Conservation (phyloP, 2,329 filamentous ascomycete genomes). For the Boeremia lycopersici region DNA sequence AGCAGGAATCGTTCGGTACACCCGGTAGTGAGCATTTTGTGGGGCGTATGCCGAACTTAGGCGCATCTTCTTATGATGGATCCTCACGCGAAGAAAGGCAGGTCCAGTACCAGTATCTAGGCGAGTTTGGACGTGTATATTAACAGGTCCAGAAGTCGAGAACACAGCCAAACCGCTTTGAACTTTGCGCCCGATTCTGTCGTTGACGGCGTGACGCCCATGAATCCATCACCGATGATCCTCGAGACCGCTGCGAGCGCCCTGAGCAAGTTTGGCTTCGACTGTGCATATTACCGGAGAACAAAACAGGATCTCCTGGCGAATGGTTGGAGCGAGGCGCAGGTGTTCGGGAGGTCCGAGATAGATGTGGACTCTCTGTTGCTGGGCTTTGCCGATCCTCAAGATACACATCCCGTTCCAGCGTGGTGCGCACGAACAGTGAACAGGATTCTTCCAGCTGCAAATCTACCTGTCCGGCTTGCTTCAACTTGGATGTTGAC, state of each 20-base stretch:
- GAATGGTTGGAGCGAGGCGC: slow-evolving; percentile 39
- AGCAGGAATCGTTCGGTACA: slow-evolving; percentile 36
- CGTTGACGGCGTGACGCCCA: slow-evolving; percentile 27
- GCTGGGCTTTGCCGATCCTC: slow-evolving; percentile 41
- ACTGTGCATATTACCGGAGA: slow-evolving; percentile 41
- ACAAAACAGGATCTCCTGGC: slow-evolving; percentile 41
- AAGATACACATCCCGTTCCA: slow-evolving; percentile 41
- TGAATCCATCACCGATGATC: slow-evolving; percentile 25
- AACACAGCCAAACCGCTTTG: slow-evolving; percentile 41
- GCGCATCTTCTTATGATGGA: slow-evolving; percentile 40
- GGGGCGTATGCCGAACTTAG: slow-evolving; percentile 29
- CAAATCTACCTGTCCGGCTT: slow-evolving; percentile 36
- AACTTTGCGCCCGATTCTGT: slow-evolving; percentile 29
- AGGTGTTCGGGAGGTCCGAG: slow-evolving; percentile 43
- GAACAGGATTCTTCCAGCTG: slow-evolving; percentile 37
- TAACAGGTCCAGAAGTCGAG: slow-evolving; percentile 35
- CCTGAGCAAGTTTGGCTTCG: slow-evolving; percentile 42
- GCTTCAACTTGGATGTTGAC: slow-evolving; percentile 43
- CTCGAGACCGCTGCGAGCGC: slow-evolving; percentile 27
- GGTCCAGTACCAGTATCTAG: slow-evolving; percentile 11
- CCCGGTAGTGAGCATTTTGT: slow-evolving; percentile 35
- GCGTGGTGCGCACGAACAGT: slow-evolving; percentile 42
- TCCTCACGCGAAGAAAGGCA: slow-evolving; percentile 45
- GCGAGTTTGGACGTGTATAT: slow-evolving; percentile 9
- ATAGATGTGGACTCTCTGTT: slow-evolving; percentile 45